Percentiles rank a stretch among this genome's conserved stretches.
These are phyloP conservation scores for Quercus parvula DNA, from an alignment of 306 rosid species.

Conservation along the genomic window DNA sequence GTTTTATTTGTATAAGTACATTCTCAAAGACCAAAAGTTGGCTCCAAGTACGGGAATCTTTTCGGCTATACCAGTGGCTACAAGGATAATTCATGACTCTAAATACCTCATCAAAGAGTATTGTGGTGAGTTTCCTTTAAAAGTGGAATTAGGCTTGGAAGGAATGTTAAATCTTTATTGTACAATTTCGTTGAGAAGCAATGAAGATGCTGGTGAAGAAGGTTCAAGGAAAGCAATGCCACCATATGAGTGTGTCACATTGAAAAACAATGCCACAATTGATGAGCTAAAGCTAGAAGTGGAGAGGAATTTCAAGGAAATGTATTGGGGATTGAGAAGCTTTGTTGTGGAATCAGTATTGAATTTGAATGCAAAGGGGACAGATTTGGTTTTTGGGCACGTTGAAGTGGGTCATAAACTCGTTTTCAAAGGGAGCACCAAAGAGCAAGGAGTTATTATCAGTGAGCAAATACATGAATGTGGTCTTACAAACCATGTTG, in stretches of 20 bases:
- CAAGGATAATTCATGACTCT: constrained; percentile 65
- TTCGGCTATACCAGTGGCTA: constrained; percentile 59
- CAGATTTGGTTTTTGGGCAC: constrained; percentile 44
- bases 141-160: constrained; percentile 33
- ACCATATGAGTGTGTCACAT: constrained; percentile 58
- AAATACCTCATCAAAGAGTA: constrained; percentile 68
- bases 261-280: constrained; percentile 51
- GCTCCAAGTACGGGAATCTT: constrained; percentile 31
- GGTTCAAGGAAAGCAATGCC: constrained; percentile 22
- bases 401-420: constrained; percentile 63
- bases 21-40: constrained; percentile 55
- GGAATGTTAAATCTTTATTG: constrained; percentile 49
- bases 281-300: constrained; percentile 67
- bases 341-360: constrained; percentile 54
- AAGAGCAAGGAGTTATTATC: constrained; percentile 8
- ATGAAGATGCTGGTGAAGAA: neutral
- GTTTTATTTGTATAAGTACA: constrained; percentile 47
- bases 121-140: constrained; percentile 29
- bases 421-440: constrained; percentile 42
- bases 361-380: constrained; percentile 42
- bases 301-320: constrained; percentile 65
- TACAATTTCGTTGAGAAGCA: constrained; percentile 40
- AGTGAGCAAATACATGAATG: constrained; percentile 33
- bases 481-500: constrained; percentile 30
- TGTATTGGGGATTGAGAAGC: constrained; percentile 63